Evolutionary conservation across 331 rosid genomes (phyloP).

Genomic region (Erythrophleum ivorense): DNA sequence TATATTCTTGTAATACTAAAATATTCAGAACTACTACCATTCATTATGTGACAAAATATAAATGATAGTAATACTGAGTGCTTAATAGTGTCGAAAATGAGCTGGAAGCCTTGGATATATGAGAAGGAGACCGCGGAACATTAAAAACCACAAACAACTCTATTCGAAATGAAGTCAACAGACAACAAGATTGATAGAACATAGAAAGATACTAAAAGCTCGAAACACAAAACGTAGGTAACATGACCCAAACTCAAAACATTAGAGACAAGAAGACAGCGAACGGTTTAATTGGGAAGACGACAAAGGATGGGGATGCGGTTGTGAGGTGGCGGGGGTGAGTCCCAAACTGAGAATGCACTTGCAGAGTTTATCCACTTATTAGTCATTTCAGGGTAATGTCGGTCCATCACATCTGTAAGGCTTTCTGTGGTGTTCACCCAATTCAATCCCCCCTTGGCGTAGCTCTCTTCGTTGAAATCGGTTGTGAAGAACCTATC

Average conservation of each 20-base stretch:
- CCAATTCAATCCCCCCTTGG: slow-evolving; percentile 30
- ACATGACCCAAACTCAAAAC: not conserved
- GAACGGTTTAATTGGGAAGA: not conserved
- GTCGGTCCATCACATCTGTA: slow-evolving; percentile 30
- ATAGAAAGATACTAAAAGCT: not conserved
- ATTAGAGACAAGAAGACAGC: not conserved
- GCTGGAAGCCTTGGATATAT: no score
- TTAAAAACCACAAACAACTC: no score
- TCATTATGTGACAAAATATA: no score
- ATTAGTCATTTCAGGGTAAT: slow-evolving; percentile 10
- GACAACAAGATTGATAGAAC: no score
- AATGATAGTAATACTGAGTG: no score
- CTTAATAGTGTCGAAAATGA: no score
- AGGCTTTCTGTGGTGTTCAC: no score
- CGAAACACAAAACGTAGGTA: not conserved
- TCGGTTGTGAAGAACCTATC: slow-evolving; percentile 38
- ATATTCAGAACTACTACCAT: no score
- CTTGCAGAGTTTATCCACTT: slow-evolving; percentile 32
- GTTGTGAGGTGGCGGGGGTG: slow-evolving; percentile 22
- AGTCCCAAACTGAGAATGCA: slow-evolving; percentile 39
- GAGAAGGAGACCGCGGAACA: no score
- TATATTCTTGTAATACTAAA: no score
- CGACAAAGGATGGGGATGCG: slow-evolving; percentile 23
- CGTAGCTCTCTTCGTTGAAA: slow-evolving; percentile 23
- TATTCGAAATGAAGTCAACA: no score